Percentiles rank a stretch among this genome's conserved stretches.
These are phyloP conservation scores for Talaromyces sp. DNA, from an alignment of 2,329 filamentous ascomycete species.

Conservation along the genomic window DNA sequence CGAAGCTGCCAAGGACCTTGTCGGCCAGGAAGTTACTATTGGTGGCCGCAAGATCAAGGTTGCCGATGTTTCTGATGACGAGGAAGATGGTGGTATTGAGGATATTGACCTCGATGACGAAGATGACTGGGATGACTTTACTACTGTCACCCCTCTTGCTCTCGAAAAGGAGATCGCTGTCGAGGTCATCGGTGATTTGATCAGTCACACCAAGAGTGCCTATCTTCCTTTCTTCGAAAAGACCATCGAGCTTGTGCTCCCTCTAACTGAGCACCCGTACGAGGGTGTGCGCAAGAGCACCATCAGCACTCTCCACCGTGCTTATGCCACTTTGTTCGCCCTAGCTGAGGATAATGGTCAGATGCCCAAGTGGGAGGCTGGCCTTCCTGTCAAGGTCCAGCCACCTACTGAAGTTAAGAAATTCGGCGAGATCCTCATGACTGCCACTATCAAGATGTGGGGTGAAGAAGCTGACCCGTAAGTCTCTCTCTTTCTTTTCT, in stretches of 20 bases:
- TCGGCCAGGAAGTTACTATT: conserved; percentile 70
- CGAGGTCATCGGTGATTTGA: conserved; percentile 88
- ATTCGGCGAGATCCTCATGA: conserved; percentile 79
- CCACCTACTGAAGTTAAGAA: conserved; percentile 76
- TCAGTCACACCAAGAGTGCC: conserved; percentile 75
- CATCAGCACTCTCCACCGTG: conserved; percentile 85
- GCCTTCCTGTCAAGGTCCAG: conserved; percentile 73
- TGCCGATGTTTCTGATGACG: conserved; percentile 58
- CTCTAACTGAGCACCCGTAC: conserved; percentile 80
- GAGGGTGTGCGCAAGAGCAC: conserved; percentile 91
- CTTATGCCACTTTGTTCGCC: conserved; percentile 85
- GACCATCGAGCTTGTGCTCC: conserved; percentile 74
- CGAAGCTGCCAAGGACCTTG: conserved; percentile 66
- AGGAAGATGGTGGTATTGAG: conserved; percentile 57
- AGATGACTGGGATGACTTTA: conserved; percentile 77
- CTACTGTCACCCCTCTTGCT: conserved; percentile 79
- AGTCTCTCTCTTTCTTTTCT: conserved; percentile 48
- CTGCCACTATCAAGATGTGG: conserved; percentile 79
- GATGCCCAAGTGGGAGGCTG: conserved; percentile 79
- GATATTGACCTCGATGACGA: conserved; percentile 70
- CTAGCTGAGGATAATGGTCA: conserved; percentile 75
- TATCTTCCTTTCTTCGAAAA: conserved; percentile 83
- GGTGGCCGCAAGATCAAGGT: conserved; percentile 83
- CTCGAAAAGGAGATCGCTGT: conserved; percentile 97
- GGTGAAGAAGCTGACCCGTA: conserved; percentile 89